Conservation (phyloP, 2,329 filamentous ascomycete genomes). For the Fusarium tuaranense region DNA sequence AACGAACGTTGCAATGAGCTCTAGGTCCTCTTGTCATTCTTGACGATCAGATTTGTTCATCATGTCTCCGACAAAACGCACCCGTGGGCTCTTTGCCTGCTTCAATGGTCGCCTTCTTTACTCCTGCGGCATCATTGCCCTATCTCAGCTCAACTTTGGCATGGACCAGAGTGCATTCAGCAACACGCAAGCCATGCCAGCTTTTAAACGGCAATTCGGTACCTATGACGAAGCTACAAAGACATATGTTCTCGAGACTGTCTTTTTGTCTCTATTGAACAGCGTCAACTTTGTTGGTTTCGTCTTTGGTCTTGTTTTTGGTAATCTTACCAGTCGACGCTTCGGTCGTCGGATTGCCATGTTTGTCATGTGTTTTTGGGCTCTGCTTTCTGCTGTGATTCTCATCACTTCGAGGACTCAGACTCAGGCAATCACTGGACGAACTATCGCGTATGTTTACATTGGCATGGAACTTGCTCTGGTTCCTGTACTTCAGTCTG, state of each 20-base stretch:
- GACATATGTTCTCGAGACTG: constrained; percentile 41
- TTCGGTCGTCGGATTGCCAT: constrained; percentile 51
- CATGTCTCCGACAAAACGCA: neutral
- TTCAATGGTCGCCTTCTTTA: constrained; percentile 11
- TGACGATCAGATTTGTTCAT: neutral
- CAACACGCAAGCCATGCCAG: constrained; percentile 52
- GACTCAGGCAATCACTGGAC: neutral
- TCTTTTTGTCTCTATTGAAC: constrained; percentile 48
- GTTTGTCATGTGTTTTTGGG: constrained; percentile 52
- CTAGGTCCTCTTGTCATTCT: neutral
- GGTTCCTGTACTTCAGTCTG: constrained; percentile 50
- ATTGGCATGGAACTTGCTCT: constrained; percentile 54
- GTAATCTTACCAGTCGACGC: constrained; percentile 44
- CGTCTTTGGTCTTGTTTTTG: constrained; percentile 40
- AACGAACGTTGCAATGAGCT: neutral
- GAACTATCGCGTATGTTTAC: constrained; percentile 47
- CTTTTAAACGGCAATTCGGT: constrained; percentile 50
- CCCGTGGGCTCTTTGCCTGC: neutral
- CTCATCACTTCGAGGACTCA: constrained; percentile 41
- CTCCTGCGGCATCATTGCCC: constrained; percentile 44
- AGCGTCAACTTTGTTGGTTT: constrained; percentile 48
- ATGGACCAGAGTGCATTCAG: constrained; percentile 53
- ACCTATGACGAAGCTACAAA: constrained; percentile 26
- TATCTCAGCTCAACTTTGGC: constrained; percentile 54
- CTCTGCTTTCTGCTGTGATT: constrained; percentile 48